These are phyloP conservation scores for Rhodotorula babjevae DNA, from an alignment of 768 basidiomycete genomes.

Conservation along the genomic window DNA sequence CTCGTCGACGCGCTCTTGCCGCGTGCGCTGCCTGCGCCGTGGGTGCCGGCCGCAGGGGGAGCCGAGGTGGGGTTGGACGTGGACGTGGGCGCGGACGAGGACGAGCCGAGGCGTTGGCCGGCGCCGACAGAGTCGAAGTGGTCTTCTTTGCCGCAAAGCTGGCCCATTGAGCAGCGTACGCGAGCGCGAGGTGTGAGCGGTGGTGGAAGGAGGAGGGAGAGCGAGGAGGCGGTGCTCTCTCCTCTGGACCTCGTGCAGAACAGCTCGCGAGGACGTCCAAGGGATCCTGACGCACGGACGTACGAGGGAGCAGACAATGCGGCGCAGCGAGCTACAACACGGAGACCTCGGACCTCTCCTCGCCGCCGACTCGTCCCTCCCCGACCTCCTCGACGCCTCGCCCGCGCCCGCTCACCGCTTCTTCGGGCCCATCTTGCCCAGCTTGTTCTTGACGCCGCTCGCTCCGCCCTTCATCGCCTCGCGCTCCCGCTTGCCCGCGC, in stretches of 20 bases:
- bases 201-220: too few species aligned
- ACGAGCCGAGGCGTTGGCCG: background rate
- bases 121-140: constrained; percentile 17
- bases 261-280: too few species aligned
- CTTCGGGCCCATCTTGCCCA: constrained; percentile 27
- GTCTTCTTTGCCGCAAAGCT: constrained; percentile 28
- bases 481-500: constrained; percentile 29
- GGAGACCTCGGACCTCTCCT: too few species aligned
- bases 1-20: constrained; percentile 5
- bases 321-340: too few species aligned
- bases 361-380: too few species aligned
- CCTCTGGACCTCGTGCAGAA: too few species aligned
- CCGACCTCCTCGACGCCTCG: too few species aligned
- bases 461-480: constrained; percentile 19
- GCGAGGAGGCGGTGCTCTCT: background rate
- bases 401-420: background rate
- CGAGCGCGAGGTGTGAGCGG: background rate
- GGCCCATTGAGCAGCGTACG: constrained; percentile 4
- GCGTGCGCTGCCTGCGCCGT: too few species aligned
- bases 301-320: too few species aligned
- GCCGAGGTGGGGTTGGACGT: background rate
- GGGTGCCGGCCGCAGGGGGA: background rate
- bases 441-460: constrained; percentile 15
- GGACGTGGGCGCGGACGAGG: background rate
- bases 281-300: too few species aligned